These are phyloP conservation scores for Trichoderma sp. DNA, from an alignment of 2,329 filamentous ascomycete species.

Conservation along the genomic window DNA sequence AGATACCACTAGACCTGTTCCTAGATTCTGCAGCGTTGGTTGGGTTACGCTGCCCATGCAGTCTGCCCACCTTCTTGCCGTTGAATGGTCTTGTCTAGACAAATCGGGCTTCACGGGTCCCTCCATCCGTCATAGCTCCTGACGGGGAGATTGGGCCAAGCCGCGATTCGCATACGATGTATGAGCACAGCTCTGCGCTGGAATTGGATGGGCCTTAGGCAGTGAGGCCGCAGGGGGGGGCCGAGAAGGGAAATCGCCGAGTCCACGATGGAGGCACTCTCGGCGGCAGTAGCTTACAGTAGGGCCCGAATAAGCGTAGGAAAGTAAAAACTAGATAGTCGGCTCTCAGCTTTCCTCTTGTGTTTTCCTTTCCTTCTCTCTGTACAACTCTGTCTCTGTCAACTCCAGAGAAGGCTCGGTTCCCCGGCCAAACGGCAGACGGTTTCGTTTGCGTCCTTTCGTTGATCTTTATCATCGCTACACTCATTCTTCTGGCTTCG, in stretches of 20 bases:
- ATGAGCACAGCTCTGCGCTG: constrained; percentile 3
- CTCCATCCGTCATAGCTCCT: constrained; percentile 4
- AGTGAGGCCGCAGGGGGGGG: constrained; percentile 22
- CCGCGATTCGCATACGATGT: background rate
- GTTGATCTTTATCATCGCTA: constrained; percentile 37
- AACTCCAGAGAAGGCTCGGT: constrained; percentile 36
- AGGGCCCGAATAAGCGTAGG: constrained; percentile 11
- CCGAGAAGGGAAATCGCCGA: constrained; percentile 33
- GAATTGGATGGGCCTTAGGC: constrained; percentile 10
- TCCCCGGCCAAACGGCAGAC: constrained; percentile 38
- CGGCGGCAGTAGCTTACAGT: constrained; percentile 12
- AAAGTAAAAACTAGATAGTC: constrained; percentile 22
- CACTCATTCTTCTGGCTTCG: constrained; percentile 33
- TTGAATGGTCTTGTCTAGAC: constrained; percentile 1
- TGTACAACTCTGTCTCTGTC: constrained; percentile 33
- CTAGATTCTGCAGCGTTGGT: constrained; percentile 30
- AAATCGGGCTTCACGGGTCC: constrained; percentile 1
- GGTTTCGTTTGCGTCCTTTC: constrained; percentile 45
- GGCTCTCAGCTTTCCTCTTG: background rate
- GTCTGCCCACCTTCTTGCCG: constrained; percentile 12
- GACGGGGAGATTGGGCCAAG: constrained; percentile 20
- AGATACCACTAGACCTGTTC: constrained; percentile 37
- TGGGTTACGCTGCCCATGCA: background rate
- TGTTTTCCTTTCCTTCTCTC: constrained; percentile 20
- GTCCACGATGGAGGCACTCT: constrained; percentile 23